Conservation (phyloP, 352 stramenopile genomes). For the Elongisporangium prolatum region DNA sequence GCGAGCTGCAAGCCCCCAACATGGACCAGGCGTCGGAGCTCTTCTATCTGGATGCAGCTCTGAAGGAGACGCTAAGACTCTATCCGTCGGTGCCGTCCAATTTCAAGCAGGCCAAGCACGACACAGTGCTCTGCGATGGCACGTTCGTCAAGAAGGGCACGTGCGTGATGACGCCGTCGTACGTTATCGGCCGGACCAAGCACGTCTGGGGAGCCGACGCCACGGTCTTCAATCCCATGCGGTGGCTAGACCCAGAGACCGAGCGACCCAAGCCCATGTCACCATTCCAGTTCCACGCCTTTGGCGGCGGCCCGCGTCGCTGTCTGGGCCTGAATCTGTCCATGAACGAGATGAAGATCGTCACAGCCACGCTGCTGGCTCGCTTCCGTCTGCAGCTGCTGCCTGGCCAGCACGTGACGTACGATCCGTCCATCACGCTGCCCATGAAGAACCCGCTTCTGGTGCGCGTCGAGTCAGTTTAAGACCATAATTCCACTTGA, state of each 20-base stretch:
- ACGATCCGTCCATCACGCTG: constrained; percentile 40
- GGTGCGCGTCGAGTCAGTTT: background rate
- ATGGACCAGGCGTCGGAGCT: constrained; percentile 29
- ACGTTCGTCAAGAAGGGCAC: constrained; percentile 15
- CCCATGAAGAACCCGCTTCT: constrained; percentile 28
- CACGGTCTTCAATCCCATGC: constrained; percentile 42
- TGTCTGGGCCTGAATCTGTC: constrained; percentile 51
- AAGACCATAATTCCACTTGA: background rate
- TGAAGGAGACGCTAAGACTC: constrained; percentile 4
- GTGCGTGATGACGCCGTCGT: constrained; percentile 24
- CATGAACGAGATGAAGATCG: constrained; percentile 54
- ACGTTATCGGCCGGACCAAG: constrained; percentile 42
- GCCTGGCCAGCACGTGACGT: constrained; percentile 25
- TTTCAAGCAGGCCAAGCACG: constrained; percentile 13
- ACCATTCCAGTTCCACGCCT: constrained; percentile 6
- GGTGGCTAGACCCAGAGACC: constrained; percentile 29
- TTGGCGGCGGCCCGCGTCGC: constrained; percentile 41
- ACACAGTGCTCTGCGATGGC: constrained; percentile 20
- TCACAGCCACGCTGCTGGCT: constrained; percentile 37
- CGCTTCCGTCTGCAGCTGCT: constrained; percentile 38
- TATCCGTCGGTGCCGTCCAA: constrained; percentile 6
- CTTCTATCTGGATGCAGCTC: constrained; percentile 8
- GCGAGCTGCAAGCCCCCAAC: constrained; percentile 12
- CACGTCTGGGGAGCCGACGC: constrained; percentile 46
- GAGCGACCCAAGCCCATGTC: no score